Base-by-base conservation (phyloP, 306 rosid genomes). In the Acacia melanoxylon region DNA sequence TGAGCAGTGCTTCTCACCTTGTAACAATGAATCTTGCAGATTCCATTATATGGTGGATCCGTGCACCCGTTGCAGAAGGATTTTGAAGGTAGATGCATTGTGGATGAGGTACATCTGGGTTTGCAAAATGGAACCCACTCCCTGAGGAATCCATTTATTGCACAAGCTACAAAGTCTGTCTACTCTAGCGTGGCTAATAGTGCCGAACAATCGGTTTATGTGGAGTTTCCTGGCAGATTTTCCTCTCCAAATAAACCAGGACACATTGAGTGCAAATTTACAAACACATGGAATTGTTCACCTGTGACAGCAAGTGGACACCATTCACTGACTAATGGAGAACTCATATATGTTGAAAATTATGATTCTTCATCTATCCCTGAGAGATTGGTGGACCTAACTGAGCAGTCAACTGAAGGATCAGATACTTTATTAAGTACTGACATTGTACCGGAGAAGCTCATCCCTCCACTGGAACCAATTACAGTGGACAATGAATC, bases 21-120 rank as follows among this genome's bases (percentile, higher is more conserved):
- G 62, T 69, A 79, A 52, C 67, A 27, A 71, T 83, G 46, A 27
- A 72, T 61, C 13, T 56, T 79, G 85, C 92, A 95, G 99, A 84
- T 86, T 86, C 89, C 89, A 42, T 81, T 90, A 69, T 89, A 82
- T 76, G 92, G 97, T 66, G 94, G 91, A 33, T 76, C 88, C 48
- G 52, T 85, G 24, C 83, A 72, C 68, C 88, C 88, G n/a, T 77
- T 79, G 84, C 93, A 81, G 61, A 92, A 92, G 90, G 97, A 91
- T 68, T 49, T 81, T 52, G 92, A 89, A 66, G 83, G 78, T 49
- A 87, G 86, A 87, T 85, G 80, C 79, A 40, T 65, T 25, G 35
- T 40, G 68, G 88, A 84, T 72, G 88, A 84, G 78, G 52, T 74
- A 35, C 78, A 82, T 77, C 46, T 90, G 51, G 83, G 93, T 75